A percentile compares a stretch with the other conserved stretches of the same genome.
Conservation (phyloP, 75 land plant genomes). For the Selaginella moellendorffii region DNA sequence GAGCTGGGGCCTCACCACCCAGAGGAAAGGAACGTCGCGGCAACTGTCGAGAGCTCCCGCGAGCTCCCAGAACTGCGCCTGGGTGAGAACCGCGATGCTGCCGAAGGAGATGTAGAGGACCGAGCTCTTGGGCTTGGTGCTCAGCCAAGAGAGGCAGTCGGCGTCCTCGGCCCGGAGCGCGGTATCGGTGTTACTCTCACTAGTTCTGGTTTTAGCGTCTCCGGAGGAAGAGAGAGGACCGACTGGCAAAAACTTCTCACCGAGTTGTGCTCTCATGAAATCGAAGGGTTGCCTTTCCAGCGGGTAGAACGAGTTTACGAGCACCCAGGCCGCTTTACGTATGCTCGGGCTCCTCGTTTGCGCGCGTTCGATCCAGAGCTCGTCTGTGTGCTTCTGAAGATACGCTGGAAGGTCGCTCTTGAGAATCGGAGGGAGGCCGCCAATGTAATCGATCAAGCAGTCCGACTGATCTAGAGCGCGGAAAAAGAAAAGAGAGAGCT, state of each 20-base stretch:
- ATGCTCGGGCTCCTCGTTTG: not conserved
- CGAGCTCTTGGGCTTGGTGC: not conserved
- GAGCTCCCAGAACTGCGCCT: not conserved
- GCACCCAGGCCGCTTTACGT: not conserved
- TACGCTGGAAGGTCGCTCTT: not conserved
- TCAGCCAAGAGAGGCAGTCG: not conserved
- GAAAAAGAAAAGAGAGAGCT: too few species aligned
- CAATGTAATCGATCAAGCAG: not conserved
- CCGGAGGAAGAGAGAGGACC: not conserved
- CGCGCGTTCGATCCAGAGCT: not conserved
- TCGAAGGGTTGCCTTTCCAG: not conserved
- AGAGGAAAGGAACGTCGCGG: not conserved
- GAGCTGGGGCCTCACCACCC: not conserved
- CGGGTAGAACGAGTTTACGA: slow-evolving; percentile 4
- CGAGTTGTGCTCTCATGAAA: not conserved
- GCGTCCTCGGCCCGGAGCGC: slow-evolving; percentile 1
- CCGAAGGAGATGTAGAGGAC: slow-evolving; percentile 10
- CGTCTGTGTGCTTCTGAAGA: not conserved
- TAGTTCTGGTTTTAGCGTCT: not conserved
- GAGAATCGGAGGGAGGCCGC: not conserved
- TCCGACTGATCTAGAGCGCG: too few species aligned
- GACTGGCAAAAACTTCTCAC: slow-evolving; percentile 1
- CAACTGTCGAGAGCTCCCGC: not conserved
- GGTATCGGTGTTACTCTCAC: too few species aligned
- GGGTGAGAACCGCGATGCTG: not conserved